Base-by-base conservation (phyloP, 495 filamentous ascomycete genomes). In the Neurospora sp. region DNA sequence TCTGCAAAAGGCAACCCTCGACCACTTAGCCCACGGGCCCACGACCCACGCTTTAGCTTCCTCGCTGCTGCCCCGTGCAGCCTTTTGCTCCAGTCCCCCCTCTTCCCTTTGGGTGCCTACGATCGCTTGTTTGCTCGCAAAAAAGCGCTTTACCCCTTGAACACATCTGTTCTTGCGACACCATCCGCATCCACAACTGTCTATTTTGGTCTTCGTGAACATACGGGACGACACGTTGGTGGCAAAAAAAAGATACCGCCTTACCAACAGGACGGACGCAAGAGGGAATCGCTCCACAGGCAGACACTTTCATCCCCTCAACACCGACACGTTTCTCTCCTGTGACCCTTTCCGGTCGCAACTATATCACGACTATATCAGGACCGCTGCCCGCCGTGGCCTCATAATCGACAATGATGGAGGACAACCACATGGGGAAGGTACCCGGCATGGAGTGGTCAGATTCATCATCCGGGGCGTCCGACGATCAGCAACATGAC, bases 391-490 rank as follows among this genome's bases (percentile, higher is more conserved):
- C 54, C 54, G 54, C 27, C 54, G 54, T 62, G 54, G 54, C 27
- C 54, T 35, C 27, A 8, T 62, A 62, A 35, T 62, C 6, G 54
- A 62, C 14, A 62, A 75, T 75, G 70, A 81, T 81, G 79, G 80
- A 75, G 44, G 79, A 79, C 54, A 46, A 71, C 39, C 73, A 38
- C 39, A 73, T 71, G 40, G 42, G 71, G 27, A 76, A 74, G 14
- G 31, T 70, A 27, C 38, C 73, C 37, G 70, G 74, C 20, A 78
- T 79, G 70, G 74, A 76, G 70, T 75, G 80, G 44, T 85, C 83
- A 11, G 81, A 82, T 69, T 77, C 81, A n/a, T 80, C 77, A 7
- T 84, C 83, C 23, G 78, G 79, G 41, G 81, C 81, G 37, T 83
- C 83, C 4, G 62, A 78, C 46, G 84, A 83, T 54, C 78, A 77